Conservation (phyloP, 371 early-diverging fungal species). For the Syncephalastrum racemosum region DNA sequence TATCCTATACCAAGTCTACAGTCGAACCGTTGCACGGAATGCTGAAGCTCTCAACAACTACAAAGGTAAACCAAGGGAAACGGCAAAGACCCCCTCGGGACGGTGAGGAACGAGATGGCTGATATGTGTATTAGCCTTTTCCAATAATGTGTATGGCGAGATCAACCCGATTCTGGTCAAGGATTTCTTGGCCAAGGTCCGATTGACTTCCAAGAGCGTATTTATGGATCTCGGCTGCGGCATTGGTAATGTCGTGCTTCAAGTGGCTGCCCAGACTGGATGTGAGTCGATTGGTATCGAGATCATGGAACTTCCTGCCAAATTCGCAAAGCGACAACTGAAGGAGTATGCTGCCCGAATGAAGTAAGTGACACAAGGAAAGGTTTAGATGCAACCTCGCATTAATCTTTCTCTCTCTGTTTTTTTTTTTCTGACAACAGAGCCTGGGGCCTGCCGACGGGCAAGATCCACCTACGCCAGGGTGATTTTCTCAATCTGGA, state of each 20-base stretch:
- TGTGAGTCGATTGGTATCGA: constrained; percentile 90
- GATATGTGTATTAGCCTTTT: constrained; percentile 67
- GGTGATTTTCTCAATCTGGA: constrained; percentile 73
- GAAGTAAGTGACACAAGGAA: constrained; percentile 47
- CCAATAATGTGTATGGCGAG: constrained; percentile 96
- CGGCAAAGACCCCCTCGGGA: too few species aligned
- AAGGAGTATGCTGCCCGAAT: constrained; percentile 84
- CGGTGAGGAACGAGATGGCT: background rate
- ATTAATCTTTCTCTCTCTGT: background rate
- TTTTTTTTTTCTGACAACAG: constrained; percentile 17
- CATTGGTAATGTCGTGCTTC: constrained; percentile 95
- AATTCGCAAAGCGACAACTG: constrained; percentile 75
- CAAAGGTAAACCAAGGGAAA: constrained; percentile 49
- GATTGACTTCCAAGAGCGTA: constrained; percentile 60
- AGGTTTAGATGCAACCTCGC: background rate
- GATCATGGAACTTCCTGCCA: constrained; percentile 86
- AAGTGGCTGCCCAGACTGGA: constrained; percentile 88
- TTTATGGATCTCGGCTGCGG: constrained; percentile 96
- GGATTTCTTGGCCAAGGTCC: constrained; percentile 79
- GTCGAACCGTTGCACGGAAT: constrained; percentile 84
- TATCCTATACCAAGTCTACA: constrained; percentile 86
- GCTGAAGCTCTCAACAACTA: constrained; percentile 81
- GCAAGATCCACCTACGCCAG: constrained; percentile 65
- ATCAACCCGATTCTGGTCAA: constrained; percentile 82
- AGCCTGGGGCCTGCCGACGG: constrained; percentile 66